Evolutionary conservation across 2,329 filamentous ascomycete species (phyloP), one percentile per base, ranked within the genome.

Genomic region (Microdochium bolleyi): DNA sequence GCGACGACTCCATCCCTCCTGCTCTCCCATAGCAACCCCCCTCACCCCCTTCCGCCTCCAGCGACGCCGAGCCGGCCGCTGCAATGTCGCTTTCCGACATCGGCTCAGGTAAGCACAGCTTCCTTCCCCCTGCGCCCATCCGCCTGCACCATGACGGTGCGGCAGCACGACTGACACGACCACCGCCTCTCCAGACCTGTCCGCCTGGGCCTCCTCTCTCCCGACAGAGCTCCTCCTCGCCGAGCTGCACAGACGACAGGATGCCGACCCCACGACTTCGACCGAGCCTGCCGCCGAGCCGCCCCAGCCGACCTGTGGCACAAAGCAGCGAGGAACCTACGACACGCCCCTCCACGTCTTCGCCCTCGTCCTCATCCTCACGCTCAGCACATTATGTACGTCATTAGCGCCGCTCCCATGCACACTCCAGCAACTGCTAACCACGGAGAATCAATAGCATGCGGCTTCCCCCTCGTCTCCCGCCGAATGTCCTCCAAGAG

Each of bases 341-440:
- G 84, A 89, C 58, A 86, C 82, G 0, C 72, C 78, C 2, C 71
- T 84, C 44, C 86, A 89, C 64, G 78, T 89, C 50, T 79, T 83
- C 61, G 86, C 86, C 46, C 68, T 89, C 53, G 73, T 87, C 54
- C 69, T 89, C 38, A 87, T 89, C 53, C 71, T 89, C 51, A 62
- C 69, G 0, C 65, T 88, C 52, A 85, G 82, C 68, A 82, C 78
- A 1, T 60, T 80, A 24, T 73, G 80, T 83, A 71, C 51, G 73
- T 53, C 32, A 19, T 21, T n/a, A n/a, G n/a, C 14, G 19, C 3
- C 14, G 13, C 10, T 5, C 24, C 22, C 9, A 49, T 27, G 22
- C n/a, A 27, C 24, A 54, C 38, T 24, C 41, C 21, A 49, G 53
- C 34, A 41, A 46, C 56, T 48, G 48, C 54, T 54, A 49, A 57